These are phyloP conservation scores for Amanita jacksonii DNA, from an alignment of 768 basidiomycete species.

Conservation along the genomic window DNA sequence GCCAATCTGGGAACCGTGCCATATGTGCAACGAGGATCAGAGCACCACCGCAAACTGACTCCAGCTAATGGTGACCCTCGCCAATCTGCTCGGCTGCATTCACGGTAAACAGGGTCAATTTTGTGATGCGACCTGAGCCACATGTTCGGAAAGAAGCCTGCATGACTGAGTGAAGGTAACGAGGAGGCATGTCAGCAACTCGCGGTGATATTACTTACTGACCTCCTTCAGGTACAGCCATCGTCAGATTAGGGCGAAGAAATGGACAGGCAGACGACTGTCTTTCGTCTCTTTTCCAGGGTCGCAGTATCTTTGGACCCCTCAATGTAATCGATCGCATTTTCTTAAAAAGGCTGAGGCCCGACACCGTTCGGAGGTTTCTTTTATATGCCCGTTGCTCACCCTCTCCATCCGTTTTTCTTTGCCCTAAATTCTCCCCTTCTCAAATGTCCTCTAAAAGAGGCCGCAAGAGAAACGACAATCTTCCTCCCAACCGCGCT, in stretches of 20 bases:
- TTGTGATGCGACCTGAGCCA: conserved; percentile 1
- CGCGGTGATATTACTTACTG: neutral
- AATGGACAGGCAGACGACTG: conserved; percentile 2
- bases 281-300: conserved; percentile 9
- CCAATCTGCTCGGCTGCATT: conserved; percentile 5
- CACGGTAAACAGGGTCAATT: neutral
- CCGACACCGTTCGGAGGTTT: conserved; percentile 13
- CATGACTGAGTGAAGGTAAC: neutral
- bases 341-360: conserved; percentile 10
- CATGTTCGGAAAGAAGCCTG: neutral
- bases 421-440: conserved; percentile 21
- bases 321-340: conserved; percentile 7
- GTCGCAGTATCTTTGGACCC: conserved; percentile 9
- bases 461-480: conserved; percentile 77
- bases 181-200: neutral
- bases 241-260: conserved; percentile 6
- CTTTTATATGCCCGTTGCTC: conserved; percentile 25
- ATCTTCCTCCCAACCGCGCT: conserved; percentile 72
- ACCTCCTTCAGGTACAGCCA: conserved; percentile 2
- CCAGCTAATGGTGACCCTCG: conserved; percentile 7
- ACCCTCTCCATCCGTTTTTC: conserved; percentile 14
- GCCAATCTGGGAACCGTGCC: neutral
- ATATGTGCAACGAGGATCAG: conserved; percentile 2
- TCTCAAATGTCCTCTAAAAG: conserved; percentile 71
- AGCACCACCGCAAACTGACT: conserved; percentile 1